Evolutionary conservation across 345 rosid species (phyloP), one percentile per base, ranked within the genome.

Genomic region (Jatropha curcas): DNA sequence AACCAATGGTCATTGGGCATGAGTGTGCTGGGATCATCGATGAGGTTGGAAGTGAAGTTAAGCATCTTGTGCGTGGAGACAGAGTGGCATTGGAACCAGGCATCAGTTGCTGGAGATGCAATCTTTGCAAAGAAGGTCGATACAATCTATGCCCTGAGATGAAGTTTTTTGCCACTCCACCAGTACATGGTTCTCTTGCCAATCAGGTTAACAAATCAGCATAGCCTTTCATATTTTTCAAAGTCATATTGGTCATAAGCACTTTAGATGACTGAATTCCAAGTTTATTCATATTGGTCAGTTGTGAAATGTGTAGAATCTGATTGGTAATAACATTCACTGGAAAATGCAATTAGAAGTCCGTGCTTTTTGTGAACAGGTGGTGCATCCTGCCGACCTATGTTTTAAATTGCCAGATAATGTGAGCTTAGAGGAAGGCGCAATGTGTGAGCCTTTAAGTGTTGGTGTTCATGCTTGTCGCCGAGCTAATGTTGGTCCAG

Each of bases 1-100:
- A 95, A 84, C 99, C 98, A 0, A 92, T 95, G 98, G 96, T 95
- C 55, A 88, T 95, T n/a, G 98, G 99, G 45, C 99, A 89, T 67
- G 98, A 95, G 75, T 89, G 98, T 80, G 98, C 98, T 76, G 98
- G 99, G 75, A 79, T 95, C 81, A 80, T 95, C 73, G 97, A 89
- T 74, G 90, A 88, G 80, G 84, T 91, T 34, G 99, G 98, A 58
- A 84, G 83, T 25, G 89, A 85, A 83, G 94, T 95, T 56, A 88
- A 84, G 65, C 78, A 80, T 71, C 83, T 91, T 67, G 88, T 83
- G 28, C 85, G 87, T 0, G 94, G 96, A 43, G 97, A 92, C 64
- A 86, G 93, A 12, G 99, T 91, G 56, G 98, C 97, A 14, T 73
- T 95, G 72, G 98, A 95, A 79, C 98, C 99, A 0, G 98, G 93